Evolutionary conservation across 495 filamentous ascomycete genomes (phyloP).

Genomic region (Corynascus novoguineensis): DNA sequence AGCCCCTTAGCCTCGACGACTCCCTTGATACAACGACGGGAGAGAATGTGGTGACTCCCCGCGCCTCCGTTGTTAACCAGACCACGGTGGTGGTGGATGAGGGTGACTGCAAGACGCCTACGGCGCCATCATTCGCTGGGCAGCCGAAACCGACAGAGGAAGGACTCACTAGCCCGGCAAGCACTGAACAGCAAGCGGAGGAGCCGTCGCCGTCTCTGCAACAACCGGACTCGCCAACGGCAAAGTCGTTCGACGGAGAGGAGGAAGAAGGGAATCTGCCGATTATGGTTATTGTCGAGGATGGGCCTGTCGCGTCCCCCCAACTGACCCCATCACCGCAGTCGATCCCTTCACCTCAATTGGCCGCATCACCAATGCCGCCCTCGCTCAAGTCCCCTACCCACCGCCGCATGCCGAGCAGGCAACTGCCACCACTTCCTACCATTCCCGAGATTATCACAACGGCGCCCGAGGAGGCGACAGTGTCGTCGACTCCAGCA

Average conservation of each 20-base stretch:
- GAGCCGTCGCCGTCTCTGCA: not conserved
- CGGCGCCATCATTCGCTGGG: not conserved
- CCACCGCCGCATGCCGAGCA: slow-evolving; percentile 22
- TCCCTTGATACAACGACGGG: slow-evolving; percentile 21
- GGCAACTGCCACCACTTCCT: slow-evolving; percentile 31
- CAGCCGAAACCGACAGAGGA: not conserved
- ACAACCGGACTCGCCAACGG: slow-evolving; percentile 16
- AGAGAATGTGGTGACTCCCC: slow-evolving; percentile 15
- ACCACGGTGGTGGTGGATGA: not conserved
- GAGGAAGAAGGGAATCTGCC: slow-evolving; percentile 16
- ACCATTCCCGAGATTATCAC: slow-evolving; percentile 42
- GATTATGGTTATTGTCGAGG: slow-evolving; percentile 20
- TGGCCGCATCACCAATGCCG: slow-evolving; percentile 15
- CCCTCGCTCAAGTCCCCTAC: slow-evolving; percentile 13
- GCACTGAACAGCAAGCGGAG: not conserved
- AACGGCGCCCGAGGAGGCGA: slow-evolving; percentile 16
- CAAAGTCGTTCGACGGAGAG: not conserved
- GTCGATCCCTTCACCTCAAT: not conserved
- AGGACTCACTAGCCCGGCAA: slow-evolving; percentile 3
- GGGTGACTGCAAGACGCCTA: slow-evolving; percentile 18
- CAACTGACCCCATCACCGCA: slow-evolving; percentile 14
- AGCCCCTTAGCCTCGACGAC: slow-evolving; percentile 37
- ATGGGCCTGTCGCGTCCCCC: slow-evolving; percentile 1
- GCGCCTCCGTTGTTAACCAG: slow-evolving; percentile 12
- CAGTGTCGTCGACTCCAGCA: slow-evolving; percentile 16